Evolutionary conservation across 805 yeast species (phyloP), one percentile per base, ranked within the genome.

Genomic region (Metahyphopichia silvanorum): DNA sequence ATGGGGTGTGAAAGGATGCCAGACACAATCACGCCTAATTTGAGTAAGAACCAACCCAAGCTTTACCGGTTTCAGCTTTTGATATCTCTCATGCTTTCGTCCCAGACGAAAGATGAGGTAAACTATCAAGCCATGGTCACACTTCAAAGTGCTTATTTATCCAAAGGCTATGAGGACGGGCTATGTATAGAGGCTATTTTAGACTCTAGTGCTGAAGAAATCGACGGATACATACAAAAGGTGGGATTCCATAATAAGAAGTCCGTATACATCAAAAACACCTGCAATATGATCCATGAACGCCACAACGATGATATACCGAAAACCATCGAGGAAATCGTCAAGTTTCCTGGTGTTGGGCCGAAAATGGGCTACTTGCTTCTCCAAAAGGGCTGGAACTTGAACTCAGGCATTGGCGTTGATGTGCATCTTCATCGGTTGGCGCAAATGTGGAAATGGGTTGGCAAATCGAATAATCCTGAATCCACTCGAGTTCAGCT

Each of bases 281-380:
- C 93, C 1, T 74, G 83, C 6, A 63, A 61, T 32, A 62, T 83
- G 4, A 43, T 88, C 6, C 45, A 49, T 3, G 71, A 69, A 1
- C 48, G 69, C 14, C 77, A 69, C 50, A 61, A 64, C 8, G 78
- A 79, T 6, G 96, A 88, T 43, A 71, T 91, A 3, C 98, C 98
- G 0, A 57, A 71, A 37, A 70, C 80, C 2, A 69, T 84, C 6
- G 77, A 72, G 5, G 89, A 81, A 1, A 67, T 89, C 32, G 67
- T 74, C 4, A 56, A 72, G 0, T 61, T 89, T 20, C 96, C 96
- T 0, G 98, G 98, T 0, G 95, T 89, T 3, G 98, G 98, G 0
- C 96, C 96, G 6, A 89, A 89, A 54, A 89, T 89, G 98, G 95
- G 94, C 0, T 83, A 75, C 52, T 59, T 89, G 24, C 69, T 89